Percentiles rank a stretch among this genome's conserved stretches.
These are phyloP conservation scores for Eutypa lata DNA, from an alignment of 2,329 filamentous ascomycete species.

Conservation along the genomic window DNA sequence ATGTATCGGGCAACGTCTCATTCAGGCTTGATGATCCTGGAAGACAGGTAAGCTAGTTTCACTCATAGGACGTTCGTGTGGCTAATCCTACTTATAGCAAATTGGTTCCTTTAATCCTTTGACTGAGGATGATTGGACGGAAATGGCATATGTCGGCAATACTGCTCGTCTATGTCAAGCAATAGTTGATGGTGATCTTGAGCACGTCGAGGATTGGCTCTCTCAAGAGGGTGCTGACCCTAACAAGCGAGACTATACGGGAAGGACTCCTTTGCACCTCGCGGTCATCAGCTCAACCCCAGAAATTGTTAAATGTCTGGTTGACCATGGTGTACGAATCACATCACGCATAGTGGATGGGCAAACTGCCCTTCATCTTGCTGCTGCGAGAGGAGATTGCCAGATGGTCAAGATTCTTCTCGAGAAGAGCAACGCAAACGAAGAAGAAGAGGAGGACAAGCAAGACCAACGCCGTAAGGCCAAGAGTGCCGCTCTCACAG, in stretches of 20 bases:
- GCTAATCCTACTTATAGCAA: constrained; percentile 30
- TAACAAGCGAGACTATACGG: constrained; percentile 74
- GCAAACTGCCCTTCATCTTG: constrained; percentile 77
- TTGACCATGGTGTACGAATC: constrained; percentile 70
- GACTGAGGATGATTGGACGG: constrained; percentile 81
- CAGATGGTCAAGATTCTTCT: constrained; percentile 72
- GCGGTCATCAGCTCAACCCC: constrained; percentile 67
- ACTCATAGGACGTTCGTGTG: background rate
- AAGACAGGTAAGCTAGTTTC: constrained; percentile 51
- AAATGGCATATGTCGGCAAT: constrained; percentile 85
- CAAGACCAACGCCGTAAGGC: constrained; percentile 46
- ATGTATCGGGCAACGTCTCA: constrained; percentile 68
- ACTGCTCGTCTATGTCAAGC: constrained; percentile 75
- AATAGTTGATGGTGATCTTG: constrained; percentile 71
- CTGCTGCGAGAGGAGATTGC: constrained; percentile 64
- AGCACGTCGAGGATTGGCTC: constrained; percentile 69
- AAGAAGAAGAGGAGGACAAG: constrained; percentile 62
- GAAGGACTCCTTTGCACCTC: constrained; percentile 74
- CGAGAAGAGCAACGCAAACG: constrained; percentile 70
- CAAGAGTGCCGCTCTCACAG: constrained; percentile 26
- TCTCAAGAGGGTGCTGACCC: constrained; percentile 65
- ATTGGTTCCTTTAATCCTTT: constrained; percentile 74
- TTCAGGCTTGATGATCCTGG: constrained; percentile 83
- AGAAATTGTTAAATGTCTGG: constrained; percentile 67
- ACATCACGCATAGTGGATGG: constrained; percentile 76